These are phyloP conservation scores for Candida tallmaniae DNA, from an alignment of 805 yeast species.

Conservation along the genomic window DNA sequence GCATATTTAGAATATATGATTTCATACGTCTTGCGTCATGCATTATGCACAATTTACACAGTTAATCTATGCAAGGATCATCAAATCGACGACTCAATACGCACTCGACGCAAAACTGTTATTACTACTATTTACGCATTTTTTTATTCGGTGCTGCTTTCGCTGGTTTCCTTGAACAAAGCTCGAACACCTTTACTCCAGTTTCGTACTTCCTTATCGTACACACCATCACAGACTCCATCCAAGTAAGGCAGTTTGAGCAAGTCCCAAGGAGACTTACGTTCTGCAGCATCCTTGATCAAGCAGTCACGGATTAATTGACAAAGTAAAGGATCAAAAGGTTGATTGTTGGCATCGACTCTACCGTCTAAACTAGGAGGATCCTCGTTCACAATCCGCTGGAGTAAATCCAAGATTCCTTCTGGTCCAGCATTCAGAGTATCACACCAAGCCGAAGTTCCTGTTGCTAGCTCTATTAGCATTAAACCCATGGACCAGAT, in stretches of 20 bases:
- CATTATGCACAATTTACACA: too few species aligned
- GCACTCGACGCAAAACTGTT: background rate
- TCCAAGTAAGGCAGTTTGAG: constrained; percentile 28
- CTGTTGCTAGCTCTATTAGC: constrained; percentile 84
- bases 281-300: constrained; percentile 57
- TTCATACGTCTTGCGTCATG: background rate
- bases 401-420: constrained; percentile 85
- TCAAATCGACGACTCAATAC: too few species aligned
- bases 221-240: constrained; percentile 26
- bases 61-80: too few species aligned
- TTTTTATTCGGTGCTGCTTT: constrained; percentile 2
- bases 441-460: constrained; percentile 68
- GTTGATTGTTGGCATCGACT: constrained; percentile 22
- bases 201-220: constrained; percentile 31
- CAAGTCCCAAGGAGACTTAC: constrained; percentile 74
- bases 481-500: constrained; percentile 95
- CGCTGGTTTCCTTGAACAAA: constrained; percentile 7
- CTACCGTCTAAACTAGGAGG: constrained; percentile 62
- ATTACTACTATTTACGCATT: background rate
- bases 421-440: constrained; percentile 46
- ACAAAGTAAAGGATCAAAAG: constrained; percentile 48
- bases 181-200: constrained; percentile 41
- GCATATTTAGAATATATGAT: background rate
- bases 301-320: constrained; percentile 72
- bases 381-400: constrained; percentile 88